Conservation (phyloP, 805 yeast genomes). For the Kuraishia ogatae region DNA sequence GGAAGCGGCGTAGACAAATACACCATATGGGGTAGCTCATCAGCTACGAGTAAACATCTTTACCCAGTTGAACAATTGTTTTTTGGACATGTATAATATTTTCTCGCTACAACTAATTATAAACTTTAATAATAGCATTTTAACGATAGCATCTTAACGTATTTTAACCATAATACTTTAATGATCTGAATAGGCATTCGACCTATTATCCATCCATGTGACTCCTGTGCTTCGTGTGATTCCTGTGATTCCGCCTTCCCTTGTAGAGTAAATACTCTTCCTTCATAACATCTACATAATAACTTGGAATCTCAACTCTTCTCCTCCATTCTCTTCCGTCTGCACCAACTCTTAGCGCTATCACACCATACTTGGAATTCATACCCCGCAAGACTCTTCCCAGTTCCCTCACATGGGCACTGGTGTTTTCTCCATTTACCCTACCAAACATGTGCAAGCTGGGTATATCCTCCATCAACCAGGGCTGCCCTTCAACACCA, state of each 20-base stretch:
- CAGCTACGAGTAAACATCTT: slow-evolving; percentile 39
- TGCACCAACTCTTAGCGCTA: slow-evolving; percentile 3
- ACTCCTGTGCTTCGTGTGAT: too few relatives aligned
- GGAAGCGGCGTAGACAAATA: too few relatives aligned
- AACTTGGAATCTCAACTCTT: background rate
- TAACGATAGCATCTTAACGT: too few relatives aligned
- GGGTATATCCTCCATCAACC: background rate
- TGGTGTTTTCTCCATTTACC: background rate
- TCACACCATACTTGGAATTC: slow-evolving; percentile 5
- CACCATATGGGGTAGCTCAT: slow-evolving; percentile 23
- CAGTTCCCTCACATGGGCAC: background rate
- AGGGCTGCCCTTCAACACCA: background rate
- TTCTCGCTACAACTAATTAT: too few relatives aligned
- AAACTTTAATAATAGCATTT: background rate
- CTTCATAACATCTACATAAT: slow-evolving; percentile 4
- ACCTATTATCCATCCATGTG: too few relatives aligned
- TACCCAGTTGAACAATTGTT: too few relatives aligned
- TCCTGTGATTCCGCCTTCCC: too few relatives aligned
- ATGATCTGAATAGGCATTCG: too few relatives aligned
- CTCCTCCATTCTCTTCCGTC: slow-evolving; percentile 7
- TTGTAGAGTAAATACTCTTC: slow-evolving; percentile 4
- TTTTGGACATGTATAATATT: too few relatives aligned
- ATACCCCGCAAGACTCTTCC: slow-evolving; percentile 3
- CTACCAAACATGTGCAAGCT: background rate
- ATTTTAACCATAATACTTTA: too few relatives aligned